A percentile compares a stretch with the other conserved stretches of the same genome.
phyloP scores from a whole-genome alignment of 108 stramenopile genomes.

The Skeletonema menzelii region DNA sequence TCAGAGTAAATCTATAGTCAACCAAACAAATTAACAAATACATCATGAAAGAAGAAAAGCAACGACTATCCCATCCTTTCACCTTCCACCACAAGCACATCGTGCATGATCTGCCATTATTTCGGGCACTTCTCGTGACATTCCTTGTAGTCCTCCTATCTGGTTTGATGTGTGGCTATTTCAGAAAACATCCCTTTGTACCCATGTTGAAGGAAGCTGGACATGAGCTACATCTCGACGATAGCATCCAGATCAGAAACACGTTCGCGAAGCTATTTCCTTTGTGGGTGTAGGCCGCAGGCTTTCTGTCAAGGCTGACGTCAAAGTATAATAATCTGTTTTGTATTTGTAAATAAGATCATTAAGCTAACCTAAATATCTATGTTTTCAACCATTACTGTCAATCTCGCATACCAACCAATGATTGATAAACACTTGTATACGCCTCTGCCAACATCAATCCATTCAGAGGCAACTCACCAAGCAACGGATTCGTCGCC shows the following conservation, averaged over 20 bases:
- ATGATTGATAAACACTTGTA: slow-evolving; percentile 69
- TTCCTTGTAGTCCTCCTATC: slow-evolving; percentile 18
- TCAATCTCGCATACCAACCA: slow-evolving; percentile 26
- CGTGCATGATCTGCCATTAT: slow-evolving; percentile 10
- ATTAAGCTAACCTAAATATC: no score
- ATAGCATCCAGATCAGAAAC: slow-evolving; percentile 13
- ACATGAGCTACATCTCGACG: slow-evolving; percentile 22
- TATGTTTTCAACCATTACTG: background rate
- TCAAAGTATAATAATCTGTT: no score
- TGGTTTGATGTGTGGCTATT: background rate
- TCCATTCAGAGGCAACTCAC: slow-evolving; percentile 52
- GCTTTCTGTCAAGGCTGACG: no score
- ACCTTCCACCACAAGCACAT: slow-evolving; percentile 12
- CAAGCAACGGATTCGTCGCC: slow-evolving; percentile 71
- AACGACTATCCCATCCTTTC: background rate
- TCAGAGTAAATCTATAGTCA: no score
- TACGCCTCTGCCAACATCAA: slow-evolving; percentile 71
- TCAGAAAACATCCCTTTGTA: background rate
- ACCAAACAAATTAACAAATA: background rate
- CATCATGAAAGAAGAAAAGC: background rate
- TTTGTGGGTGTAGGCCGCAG: slow-evolving; percentile 13
- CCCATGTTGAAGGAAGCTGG: slow-evolving; percentile 20
- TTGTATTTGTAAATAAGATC: no score
- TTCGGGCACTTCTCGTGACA: slow-evolving; percentile 2
- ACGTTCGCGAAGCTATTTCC: slow-evolving; percentile 26